phyloP scores from a whole-genome alignment of 164 flowering plant genomes.

The Euptelea pleiosperma region DNA sequence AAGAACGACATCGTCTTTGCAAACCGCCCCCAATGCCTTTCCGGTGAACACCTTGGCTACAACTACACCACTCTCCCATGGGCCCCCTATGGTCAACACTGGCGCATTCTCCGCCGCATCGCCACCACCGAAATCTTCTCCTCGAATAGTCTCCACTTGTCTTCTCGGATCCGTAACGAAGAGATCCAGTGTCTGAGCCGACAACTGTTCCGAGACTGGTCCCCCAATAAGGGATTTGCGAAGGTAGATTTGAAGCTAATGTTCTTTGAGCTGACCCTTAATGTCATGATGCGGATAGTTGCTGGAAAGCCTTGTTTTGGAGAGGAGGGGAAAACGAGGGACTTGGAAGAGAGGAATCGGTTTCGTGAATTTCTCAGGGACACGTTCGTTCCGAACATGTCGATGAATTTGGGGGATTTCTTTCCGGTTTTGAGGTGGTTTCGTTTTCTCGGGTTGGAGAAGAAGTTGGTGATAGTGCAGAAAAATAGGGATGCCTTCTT shows the following conservation, averaged over 20 bases:
- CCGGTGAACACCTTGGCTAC: constrained; percentile 23
- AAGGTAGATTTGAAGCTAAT: constrained; percentile 11
- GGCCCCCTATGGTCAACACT: constrained; percentile 31
- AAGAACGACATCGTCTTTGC: constrained; percentile 32
- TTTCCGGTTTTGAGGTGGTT: constrained; percentile 15
- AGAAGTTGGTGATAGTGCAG: constrained; percentile 6
- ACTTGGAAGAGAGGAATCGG: constrained; percentile 19
- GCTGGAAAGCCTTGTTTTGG: constrained; percentile 31
- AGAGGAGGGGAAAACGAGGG: constrained; percentile 5
- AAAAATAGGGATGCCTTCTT: constrained; percentile 16
- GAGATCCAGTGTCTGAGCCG: constrained; percentile 20
- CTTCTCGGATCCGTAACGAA: constrained; percentile 20
- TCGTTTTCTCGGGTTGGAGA: constrained; percentile 17
- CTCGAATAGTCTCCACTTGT: constrained; percentile 20
- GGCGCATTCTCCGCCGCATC: constrained; percentile 41
- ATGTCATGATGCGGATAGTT: constrained; percentile 30
- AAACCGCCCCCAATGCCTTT: constrained; percentile 18
- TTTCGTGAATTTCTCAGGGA: constrained; percentile 20
- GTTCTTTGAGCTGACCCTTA: constrained; percentile 21
- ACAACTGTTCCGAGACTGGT: constrained; percentile 2
- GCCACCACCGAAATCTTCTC: constrained; percentile 29
- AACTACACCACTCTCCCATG: constrained; percentile 18
- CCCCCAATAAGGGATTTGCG: background rate
- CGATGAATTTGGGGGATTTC: constrained; percentile 23
- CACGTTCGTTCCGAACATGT: background rate